Evolutionary conservation across 495 filamentous ascomycete species (phyloP).

Genomic region (Tuber brumale): DNA sequence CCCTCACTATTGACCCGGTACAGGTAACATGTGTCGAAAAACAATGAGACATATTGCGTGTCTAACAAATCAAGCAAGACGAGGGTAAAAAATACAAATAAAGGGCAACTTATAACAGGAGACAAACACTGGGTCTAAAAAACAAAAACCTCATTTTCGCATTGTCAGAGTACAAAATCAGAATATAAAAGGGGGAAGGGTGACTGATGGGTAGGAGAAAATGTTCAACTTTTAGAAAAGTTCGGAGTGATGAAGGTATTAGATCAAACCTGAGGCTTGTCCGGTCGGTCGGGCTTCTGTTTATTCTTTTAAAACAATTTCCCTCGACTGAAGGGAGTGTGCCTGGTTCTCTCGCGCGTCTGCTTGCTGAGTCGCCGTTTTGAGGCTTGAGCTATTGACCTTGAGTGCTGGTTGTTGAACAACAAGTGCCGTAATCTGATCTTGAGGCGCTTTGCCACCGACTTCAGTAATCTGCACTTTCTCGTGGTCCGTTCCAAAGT

Average conservation of each 20-base stretch:
- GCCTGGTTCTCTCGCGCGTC: background rate
- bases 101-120: background rate
- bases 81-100: background rate
- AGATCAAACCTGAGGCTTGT: background rate
- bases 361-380: background rate
- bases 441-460: background rate
- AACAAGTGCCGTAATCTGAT: background rate
- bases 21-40: background rate
- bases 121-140: background rate
- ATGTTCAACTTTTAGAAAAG: background rate
- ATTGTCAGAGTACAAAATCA: background rate
- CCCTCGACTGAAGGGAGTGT: background rate
- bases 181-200: background rate
- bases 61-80: background rate
- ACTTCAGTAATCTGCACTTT: background rate
- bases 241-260: background rate
- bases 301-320: background rate
- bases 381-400: background rate
- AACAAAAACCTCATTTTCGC: background rate
- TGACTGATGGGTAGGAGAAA: background rate
- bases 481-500: background rate
- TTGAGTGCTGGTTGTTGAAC: background rate
- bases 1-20: background rate
- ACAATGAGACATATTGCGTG: background rate
- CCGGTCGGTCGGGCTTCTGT: background rate